Conservation (phyloP, 1,284 basidiomycete genomes). For the Ganoderma meredithae region DNA sequence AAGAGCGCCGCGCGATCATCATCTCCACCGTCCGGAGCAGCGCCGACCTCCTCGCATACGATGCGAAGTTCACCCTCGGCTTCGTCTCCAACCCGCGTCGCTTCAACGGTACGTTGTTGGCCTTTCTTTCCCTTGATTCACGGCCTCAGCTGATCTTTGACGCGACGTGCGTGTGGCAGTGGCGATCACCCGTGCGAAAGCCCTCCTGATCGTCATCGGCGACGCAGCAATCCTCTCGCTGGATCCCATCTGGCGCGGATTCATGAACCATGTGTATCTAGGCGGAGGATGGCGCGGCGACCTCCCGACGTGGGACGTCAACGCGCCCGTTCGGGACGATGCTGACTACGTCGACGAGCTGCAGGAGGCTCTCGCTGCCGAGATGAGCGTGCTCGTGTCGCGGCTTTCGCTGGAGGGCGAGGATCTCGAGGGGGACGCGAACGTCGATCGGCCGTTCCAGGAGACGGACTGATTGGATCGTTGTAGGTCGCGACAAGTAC, state of each 20-base stretch:
- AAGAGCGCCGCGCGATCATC: constrained; percentile 54
- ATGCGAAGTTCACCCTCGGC: constrained; percentile 53
- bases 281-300: constrained; percentile 57
- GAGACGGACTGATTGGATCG: constrained; percentile 19
- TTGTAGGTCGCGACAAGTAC: not conserved
- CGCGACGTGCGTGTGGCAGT: constrained; percentile 33
- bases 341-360: constrained; percentile 42
- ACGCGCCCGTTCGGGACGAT: constrained; percentile 39
- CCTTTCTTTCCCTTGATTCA: not conserved
- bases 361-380: constrained; percentile 43
- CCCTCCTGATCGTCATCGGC: constrained; percentile 64
- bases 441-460: constrained; percentile 31
- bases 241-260: constrained; percentile 58
- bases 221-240: constrained; percentile 60
- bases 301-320: constrained; percentile 58
- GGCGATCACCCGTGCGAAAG: constrained; percentile 58
- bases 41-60: constrained; percentile 45
- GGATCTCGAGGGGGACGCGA: constrained; percentile 36
- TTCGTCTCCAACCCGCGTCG: constrained; percentile 54
- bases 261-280: constrained; percentile 57
- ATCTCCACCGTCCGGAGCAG: constrained; percentile 56
- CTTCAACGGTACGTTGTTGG: constrained; percentile 49
- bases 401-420: constrained; percentile 52
- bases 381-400: constrained; percentile 60
- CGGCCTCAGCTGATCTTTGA: not conserved